Evolutionary conservation across 1,284 basidiomycete genomes (phyloP).

Genomic region (Microbotryomycetes sp.): DNA sequence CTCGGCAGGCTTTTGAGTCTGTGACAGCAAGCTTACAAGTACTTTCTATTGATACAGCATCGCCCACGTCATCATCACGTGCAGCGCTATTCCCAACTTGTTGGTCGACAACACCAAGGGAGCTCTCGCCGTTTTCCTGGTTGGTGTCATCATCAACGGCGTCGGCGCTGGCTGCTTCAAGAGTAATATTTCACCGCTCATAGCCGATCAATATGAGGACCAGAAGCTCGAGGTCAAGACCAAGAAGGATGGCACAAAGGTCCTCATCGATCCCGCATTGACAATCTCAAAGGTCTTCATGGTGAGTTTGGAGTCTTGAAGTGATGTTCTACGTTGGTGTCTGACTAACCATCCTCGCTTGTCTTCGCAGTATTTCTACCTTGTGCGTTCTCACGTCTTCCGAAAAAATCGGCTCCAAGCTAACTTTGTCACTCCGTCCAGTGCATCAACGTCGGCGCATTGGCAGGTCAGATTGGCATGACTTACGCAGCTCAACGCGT

Average conservation of each 20-base stretch:
- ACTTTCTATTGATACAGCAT: slow-evolving; percentile 54
- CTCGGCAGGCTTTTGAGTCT: slow-evolving; percentile 38
- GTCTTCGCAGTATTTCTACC: slow-evolving; percentile 51
- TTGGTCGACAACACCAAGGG: slow-evolving; percentile 55
- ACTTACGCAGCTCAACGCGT: slow-evolving; percentile 41
- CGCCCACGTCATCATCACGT: slow-evolving; percentile 63
- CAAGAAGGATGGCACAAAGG: slow-evolving; percentile 60
- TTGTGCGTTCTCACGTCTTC: slow-evolving; percentile 68
- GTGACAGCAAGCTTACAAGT: slow-evolving; percentile 42
- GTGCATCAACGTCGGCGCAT: slow-evolving; percentile 69
- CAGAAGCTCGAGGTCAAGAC: slow-evolving; percentile 46
- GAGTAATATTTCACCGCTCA: slow-evolving; percentile 54
- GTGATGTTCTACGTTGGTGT: slow-evolving; percentile 66
- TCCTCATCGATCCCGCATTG: slow-evolving; percentile 70
- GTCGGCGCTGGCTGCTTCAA: slow-evolving; percentile 47
- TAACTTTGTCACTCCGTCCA: slow-evolving; percentile 54
- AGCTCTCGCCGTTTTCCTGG: slow-evolving; percentile 57
- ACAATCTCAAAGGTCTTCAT: slow-evolving; percentile 57
- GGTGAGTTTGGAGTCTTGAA: too few relatives aligned
- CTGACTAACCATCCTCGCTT: slow-evolving; percentile 57
- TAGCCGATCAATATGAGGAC: slow-evolving; percentile 67
- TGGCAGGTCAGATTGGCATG: slow-evolving; percentile 50
- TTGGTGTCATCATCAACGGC: slow-evolving; percentile 55
- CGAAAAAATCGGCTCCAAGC: slow-evolving; percentile 52
- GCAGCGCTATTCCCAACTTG: slow-evolving; percentile 63